Conservation (phyloP, 495 filamentous ascomycete species). For the Platismatia glauca region DNA sequence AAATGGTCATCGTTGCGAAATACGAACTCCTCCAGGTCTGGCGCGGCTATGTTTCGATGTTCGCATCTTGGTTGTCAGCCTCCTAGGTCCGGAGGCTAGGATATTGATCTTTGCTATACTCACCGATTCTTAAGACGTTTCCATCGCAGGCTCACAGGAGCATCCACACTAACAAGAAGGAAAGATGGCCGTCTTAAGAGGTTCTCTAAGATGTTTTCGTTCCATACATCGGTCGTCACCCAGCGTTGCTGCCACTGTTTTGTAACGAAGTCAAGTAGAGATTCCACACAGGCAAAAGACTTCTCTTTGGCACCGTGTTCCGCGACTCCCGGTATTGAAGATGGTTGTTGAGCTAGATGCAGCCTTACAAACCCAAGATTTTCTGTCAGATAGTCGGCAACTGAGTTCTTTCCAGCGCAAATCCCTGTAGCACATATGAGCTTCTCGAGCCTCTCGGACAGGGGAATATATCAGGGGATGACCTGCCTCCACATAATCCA, state of each 20-base stretch:
- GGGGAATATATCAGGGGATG: not conserved
- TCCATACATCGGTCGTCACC: slow-evolving; percentile 74
- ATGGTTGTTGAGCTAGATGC: slow-evolving; percentile 19
- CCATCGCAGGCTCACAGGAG: slow-evolving; percentile 76
- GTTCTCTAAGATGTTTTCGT: slow-evolving; percentile 56
- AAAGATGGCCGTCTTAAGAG: slow-evolving; percentile 81
- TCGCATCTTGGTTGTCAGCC: slow-evolving; percentile 14
- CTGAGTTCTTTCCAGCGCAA: slow-evolving; percentile 79
- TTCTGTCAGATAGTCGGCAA: slow-evolving; percentile 72
- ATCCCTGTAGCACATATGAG: slow-evolving; percentile 50
- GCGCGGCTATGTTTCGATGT: slow-evolving; percentile 25
- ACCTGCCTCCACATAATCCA: slow-evolving; percentile 79
- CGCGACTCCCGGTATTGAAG: slow-evolving; percentile 14
- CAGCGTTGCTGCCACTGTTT: slow-evolving; percentile 71
- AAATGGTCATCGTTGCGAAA: slow-evolving; percentile 65
- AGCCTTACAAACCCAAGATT: slow-evolving; percentile 65
- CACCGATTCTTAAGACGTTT: slow-evolving; percentile 55
- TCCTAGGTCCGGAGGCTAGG: not conserved
- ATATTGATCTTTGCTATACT: not conserved
- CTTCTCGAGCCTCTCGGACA: not conserved
- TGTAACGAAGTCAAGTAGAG: slow-evolving; percentile 75
- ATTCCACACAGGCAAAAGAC: slow-evolving; percentile 49
- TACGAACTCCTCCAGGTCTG: slow-evolving; percentile 71
- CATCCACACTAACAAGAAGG: slow-evolving; percentile 83
- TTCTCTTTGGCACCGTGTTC: slow-evolving; percentile 1